Evolutionary conservation across 805 yeast genomes (phyloP), one percentile per base, ranked within the genome.

Genomic region (Sugiyamaella floridensis): DNA sequence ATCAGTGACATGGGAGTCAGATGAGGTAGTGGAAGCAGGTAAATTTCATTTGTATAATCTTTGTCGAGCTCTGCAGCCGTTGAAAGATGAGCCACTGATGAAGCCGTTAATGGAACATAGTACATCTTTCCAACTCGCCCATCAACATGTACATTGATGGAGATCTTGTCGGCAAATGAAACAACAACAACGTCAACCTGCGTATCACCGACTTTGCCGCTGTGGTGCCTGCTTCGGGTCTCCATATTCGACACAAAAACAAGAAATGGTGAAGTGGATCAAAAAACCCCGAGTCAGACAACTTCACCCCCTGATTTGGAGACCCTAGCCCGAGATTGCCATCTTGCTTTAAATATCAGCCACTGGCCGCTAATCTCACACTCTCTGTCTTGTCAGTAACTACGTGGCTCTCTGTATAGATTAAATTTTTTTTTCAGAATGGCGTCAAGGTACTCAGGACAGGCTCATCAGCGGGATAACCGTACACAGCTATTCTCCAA

Each of bases 401-500:
- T n/a, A 11, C 6, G 12, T 11, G n/a, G 18, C 12, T 43, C 51
- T 19, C 47, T 45, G n/a, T n/a, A n/a, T n/a, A n/a, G n/a, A n/a
- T 37, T 12, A 32, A 10, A n/a, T n/a, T n/a, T 32, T 32, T 5
- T 32, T 43, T 43, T 10, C 47, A 49, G 12, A 20, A 55, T 52
- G 54, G 47, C 57, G 11, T 52, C 54, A 16, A 37, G 61, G 45
- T 57, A 58, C 43, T 37, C 58, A 28, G 50, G 56, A n/a, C 61
- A 61, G 47, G 58, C 55, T 34, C 70, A 67, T 52, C 69, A 63
- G 49, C 64, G 72, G 15, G 74, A 69, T 49, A 57, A 57, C 43
- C 64, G 74, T 5, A 70, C 73, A 9, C 73, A 70, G 60, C 62
- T 71, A 28, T 71, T 71, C 55, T 63, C 68, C 19, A 67, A 64